Base-by-base conservation (phyloP, 306 rosid genomes). In the Begonia peltatifolia region DNA sequence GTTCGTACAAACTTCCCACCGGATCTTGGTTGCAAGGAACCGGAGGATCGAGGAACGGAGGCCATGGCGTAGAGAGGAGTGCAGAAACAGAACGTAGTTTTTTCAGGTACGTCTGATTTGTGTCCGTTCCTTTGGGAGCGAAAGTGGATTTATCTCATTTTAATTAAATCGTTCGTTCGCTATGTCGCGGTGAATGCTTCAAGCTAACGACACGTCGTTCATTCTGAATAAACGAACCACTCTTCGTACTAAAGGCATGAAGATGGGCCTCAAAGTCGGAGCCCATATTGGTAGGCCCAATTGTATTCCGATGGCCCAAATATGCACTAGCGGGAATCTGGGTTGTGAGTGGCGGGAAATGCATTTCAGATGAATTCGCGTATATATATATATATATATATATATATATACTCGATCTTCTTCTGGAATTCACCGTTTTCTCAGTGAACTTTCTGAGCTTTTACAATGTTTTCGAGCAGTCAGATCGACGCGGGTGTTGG, bases 1-100 rank as follows among this genome's bases (percentile, higher is more conserved):
- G 72, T 46, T 1, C 99, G 79, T 52, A 86, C 63, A 6, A 86
- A 74, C 55, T 92, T 92, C 57, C 99, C 96, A 38, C 96, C 96
- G 16, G 88, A 68, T 68, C 83, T 68, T 44, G 76, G 12, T 20
- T 66, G 82, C 1, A 52, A 47, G 63, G 62, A 55, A 17, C 61
- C 69, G 18, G 77, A 80, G 54, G 88, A 82, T 77, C 85, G 67
- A 63, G 78, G 60, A 56, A 68, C 15, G 47, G 92, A 63, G 57
- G 77, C 84, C 96, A 83, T 83, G 20, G 60, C 38, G 38, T 7
- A 30, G 38, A 30, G 38, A 0, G 38, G 38, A 30, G 6, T 30
- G 38, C 38, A 30, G 38, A 30, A 30, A 7, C 38, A 0, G 38
- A 30, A 30, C 3, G 38, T 7, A 30, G 38, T 30, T 30, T 30